These are phyloP conservation scores for Cryptococcus sp. DNA, from an alignment of 1,284 basidiomycete genomes.

Conservation along the genomic window DNA sequence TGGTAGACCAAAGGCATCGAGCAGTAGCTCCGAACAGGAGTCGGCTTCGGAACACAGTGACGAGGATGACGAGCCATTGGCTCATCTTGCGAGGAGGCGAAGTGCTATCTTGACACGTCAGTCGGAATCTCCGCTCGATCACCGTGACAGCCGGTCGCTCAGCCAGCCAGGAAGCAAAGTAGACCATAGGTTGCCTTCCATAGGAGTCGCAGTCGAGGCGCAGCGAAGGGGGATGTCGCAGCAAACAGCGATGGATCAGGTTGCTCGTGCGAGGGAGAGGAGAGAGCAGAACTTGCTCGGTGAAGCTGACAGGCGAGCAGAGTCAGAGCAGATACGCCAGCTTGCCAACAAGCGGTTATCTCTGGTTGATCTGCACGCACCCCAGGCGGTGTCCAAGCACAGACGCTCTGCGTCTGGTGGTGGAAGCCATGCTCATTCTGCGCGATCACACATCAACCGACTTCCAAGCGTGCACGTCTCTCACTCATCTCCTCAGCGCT, in stretches of 20 bases:
- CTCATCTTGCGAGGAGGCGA: constrained; percentile 10
- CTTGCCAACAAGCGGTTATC: constrained; percentile 5
- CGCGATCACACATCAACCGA: neutral
- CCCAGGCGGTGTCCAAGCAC: too few species aligned
- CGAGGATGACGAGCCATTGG: constrained; percentile 15
- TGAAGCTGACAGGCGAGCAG: constrained; percentile 33
- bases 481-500: neutral
- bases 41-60: constrained; percentile 17
- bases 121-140: neutral
- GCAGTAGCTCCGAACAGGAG: constrained; percentile 6
- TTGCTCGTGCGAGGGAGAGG: constrained; percentile 37
- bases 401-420: neutral
- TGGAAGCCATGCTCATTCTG: neutral
- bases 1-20: neutral
- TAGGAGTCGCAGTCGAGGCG: neutral
- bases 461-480: constrained; percentile 3
- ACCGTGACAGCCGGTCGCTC: neutral
- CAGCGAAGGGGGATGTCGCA: constrained; percentile 9
- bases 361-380: constrained; percentile 5
- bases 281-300: constrained; percentile 29
- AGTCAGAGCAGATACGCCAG: constrained; percentile 12
- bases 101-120: neutral
- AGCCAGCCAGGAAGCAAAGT: constrained; percentile 7
- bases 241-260: constrained; percentile 28
- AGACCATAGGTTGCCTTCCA: constrained; percentile 1